phyloP scores from a whole-genome alignment of 805 yeast species.

The Metschnikowia gelsemii region DNA sequence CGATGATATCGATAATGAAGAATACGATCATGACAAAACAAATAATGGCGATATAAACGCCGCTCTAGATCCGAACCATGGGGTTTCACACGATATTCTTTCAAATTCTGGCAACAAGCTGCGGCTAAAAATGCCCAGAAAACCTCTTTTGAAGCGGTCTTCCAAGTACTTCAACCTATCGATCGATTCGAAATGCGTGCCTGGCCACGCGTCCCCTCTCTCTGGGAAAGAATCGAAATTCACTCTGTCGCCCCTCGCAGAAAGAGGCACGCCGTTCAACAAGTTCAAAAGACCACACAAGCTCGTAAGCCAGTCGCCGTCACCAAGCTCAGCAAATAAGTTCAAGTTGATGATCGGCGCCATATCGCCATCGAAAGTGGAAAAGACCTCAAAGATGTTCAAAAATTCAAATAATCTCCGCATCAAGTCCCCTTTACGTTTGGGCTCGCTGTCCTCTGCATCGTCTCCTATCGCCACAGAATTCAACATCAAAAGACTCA shows the following conservation, averaged over 20 bases:
- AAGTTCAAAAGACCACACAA: slow-evolving; percentile 46
- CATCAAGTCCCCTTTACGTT: slow-evolving; percentile 31
- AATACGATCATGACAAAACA: no score
- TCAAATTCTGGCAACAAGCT: not conserved
- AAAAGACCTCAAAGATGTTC: slow-evolving; percentile 29
- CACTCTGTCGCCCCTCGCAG: slow-evolving; percentile 19
- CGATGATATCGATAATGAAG: slow-evolving; percentile 16
- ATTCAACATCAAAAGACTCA: slow-evolving; percentile 14
- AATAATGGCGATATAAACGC: not conserved
- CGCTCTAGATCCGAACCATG: not conserved
- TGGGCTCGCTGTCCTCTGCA: slow-evolving; percentile 13
- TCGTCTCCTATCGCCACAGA: slow-evolving; percentile 16
- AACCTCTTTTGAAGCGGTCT: slow-evolving; percentile 36
- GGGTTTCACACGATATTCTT: not conserved
- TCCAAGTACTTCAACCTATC: slow-evolving; percentile 43
- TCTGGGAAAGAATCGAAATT: slow-evolving; percentile 8
- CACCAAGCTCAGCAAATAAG: slow-evolving; percentile 29
- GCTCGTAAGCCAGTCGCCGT: slow-evolving; percentile 44
- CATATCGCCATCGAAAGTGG: slow-evolving; percentile 13
- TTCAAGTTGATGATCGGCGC: slow-evolving; percentile 15
- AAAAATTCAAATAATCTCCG: slow-evolving; percentile 35
- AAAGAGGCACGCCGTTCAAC: slow-evolving; percentile 18
- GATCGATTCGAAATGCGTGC: slow-evolving; percentile 30
- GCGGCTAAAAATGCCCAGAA: not conserved
- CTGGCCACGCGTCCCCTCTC: slow-evolving; percentile 19